Evolutionary conservation across 495 filamentous ascomycete species (phyloP).

Genomic region (Neurospora africana): DNA sequence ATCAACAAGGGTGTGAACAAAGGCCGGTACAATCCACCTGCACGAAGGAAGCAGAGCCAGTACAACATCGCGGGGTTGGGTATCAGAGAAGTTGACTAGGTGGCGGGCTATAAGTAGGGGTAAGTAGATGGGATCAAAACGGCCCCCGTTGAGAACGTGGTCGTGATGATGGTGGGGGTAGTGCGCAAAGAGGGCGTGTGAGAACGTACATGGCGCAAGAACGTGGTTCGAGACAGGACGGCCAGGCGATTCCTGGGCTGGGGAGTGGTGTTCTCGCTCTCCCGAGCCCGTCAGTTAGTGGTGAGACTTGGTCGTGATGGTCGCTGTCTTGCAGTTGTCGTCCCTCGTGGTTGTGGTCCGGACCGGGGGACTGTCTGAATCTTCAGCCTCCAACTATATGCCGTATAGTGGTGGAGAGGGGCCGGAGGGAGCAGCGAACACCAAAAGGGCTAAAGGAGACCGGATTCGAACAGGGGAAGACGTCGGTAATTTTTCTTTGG

Average conservation of each 20-base stretch:
- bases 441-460: slow-evolving; percentile 30
- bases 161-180: background rate
- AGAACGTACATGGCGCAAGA: slow-evolving; percentile 18
- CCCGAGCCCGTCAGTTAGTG: slow-evolving; percentile 9
- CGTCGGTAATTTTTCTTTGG: slow-evolving; percentile 20
- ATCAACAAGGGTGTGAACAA: slow-evolving; percentile 32
- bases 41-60: slow-evolving; percentile 25
- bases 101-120: slow-evolving; percentile 20
- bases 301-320: background rate
- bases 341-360: slow-evolving; percentile 3
- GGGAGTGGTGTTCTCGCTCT: slow-evolving; percentile 6
- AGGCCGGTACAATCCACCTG: slow-evolving; percentile 26
- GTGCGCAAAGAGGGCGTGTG: slow-evolving; percentile 18
- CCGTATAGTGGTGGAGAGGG: slow-evolving; percentile 28
- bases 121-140: slow-evolving; percentile 15
- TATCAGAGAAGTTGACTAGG: slow-evolving; percentile 14
- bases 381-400: slow-evolving; percentile 19
- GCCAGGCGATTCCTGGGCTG: background rate
- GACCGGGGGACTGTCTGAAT: background rate
- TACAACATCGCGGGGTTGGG: slow-evolving; percentile 32
- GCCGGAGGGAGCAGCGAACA: slow-evolving; percentile 17
- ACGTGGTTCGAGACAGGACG: slow-evolving; percentile 8
- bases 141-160: slow-evolving; percentile 23
- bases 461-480: slow-evolving; percentile 22
- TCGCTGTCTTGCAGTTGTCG: background rate